Evolutionary conservation across 306 rosid species (phyloP), one percentile per base, ranked within the genome.

Genomic region (Malus asiatica): DNA sequence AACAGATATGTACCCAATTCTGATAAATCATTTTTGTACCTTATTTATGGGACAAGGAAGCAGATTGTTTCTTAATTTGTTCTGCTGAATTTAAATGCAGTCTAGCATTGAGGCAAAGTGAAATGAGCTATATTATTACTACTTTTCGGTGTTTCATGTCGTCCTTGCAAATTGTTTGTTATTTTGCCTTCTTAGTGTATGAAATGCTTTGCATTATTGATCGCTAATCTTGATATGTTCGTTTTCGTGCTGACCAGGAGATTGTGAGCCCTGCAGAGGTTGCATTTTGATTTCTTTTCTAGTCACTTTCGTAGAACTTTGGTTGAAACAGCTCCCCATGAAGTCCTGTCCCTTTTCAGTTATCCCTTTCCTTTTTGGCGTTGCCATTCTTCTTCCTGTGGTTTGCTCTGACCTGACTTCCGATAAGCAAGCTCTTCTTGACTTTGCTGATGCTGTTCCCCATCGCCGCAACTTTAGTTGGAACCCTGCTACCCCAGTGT

Each of bases 371-470:
- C 83, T 91, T 81, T 82, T 90, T 68, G 48, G 66, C 83, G 30
- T 71, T 18, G 30, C 75, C 68, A 74, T 78, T 83, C 81, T 90
- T 78, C 83, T 86, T 57, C 87, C 88, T 69, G 42, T 78, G 75
- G 88, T 84, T 68, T 81, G 63, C 27, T 88, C 93, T 23, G 97
- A 91, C 75, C 85, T 89, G n/a, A 80, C 58, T 79, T 87, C 91
- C 10, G 97, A 91, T 70, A 85, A 68, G 89, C 87, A 87, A 83
- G 94, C 92, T 48, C 94, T 91, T 86, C 87, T 91, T 70, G 87
- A 81, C 80, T 91, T 91, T 73, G 85, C 83, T 5, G 73, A 75
- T 76, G 86, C 90, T 8, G 76, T 86, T 65, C 97, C 97, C 15
- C 97, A 91, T 84, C 88, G 88, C 9, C 88, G 93, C 25, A 86